These are phyloP conservation scores for Metarhizium sp. DNA, from an alignment of 2,329 filamentous ascomycete genomes.

Conservation along the genomic window DNA sequence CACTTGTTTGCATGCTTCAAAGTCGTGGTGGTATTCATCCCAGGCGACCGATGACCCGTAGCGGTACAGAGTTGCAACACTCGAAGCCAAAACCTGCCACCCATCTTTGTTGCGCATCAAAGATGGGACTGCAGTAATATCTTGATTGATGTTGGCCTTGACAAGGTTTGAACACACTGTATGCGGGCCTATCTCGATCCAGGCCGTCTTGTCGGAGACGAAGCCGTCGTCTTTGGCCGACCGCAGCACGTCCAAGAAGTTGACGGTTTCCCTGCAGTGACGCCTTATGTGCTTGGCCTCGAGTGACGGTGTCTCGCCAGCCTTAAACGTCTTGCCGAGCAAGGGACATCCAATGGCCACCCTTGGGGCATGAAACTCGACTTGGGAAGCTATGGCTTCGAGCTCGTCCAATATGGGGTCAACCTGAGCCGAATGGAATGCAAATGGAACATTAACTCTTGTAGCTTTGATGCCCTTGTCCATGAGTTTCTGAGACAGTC, in stretches of 20 bases:
- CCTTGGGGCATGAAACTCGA: conserved; percentile 27
- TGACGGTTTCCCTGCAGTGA: neutral
- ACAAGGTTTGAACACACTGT: conserved; percentile 55
- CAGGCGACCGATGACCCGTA: conserved; percentile 38
- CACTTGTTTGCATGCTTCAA: conserved; percentile 32
- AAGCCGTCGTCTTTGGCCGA: neutral
- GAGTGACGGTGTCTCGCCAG: neutral
- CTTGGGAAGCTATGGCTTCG: conserved; percentile 30
- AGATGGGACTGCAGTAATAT: conserved; percentile 45
- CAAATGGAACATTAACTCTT: conserved; percentile 40
- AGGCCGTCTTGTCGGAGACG: neutral
- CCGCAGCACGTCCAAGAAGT: neutral
- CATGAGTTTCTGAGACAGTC: conserved; percentile 29
- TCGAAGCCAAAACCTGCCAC: conserved; percentile 54
- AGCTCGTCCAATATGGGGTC: conserved; percentile 50
- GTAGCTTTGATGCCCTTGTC: conserved; percentile 31
- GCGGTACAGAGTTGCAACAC: conserved; percentile 46
- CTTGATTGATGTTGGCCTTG: conserved; percentile 46
- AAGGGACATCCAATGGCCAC: conserved; percentile 61
- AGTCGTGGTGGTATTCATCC: conserved; percentile 56
- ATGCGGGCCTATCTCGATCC: conserved; percentile 47
- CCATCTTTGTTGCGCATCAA: conserved; percentile 55
- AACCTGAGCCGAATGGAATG: conserved; percentile 45
- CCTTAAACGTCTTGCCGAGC: conserved; percentile 33
- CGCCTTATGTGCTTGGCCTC: neutral